Evolutionary conservation across 257 asterid species (phyloP), one percentile per base, ranked within the genome.

Genomic region (Lavandula angustifolia): DNA sequence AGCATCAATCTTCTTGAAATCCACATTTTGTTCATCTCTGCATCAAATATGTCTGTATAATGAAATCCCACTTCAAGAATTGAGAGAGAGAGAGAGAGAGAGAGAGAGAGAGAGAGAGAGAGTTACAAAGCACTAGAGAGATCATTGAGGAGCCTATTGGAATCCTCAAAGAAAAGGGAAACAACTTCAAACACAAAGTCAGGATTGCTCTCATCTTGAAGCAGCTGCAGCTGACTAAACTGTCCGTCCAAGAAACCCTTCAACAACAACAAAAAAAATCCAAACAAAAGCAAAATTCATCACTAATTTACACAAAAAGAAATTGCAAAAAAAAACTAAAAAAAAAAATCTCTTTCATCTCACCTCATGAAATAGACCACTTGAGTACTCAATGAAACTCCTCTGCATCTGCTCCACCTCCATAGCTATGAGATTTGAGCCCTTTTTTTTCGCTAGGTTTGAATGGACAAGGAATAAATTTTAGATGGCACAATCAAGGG

Each of bases 141-240:
- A 72, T 86, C 91, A 84, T 86, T 79, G 73, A 89, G 81, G 67
- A 89, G 86, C 55, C 84, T 86, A 48, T 87, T 85, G 53, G 95
- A 81, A 78, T 86, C 96, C 70, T 84, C 84, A 78, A 87, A 89
- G 82, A 86, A 89, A 9, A 89, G 95, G 37, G 94, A 72, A 17
- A 84, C 87, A 14, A 89, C 95, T 76, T 89, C 95, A 60, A 75
- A 48, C 14, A 89, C 96, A 68, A 89, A 89, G 6, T 78, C 85
- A 38, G 95, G 96, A 67, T 83, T 89, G 75, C 76, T 84, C 75
- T 87, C 96, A 81, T 89, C 96, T 80, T 86, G 94, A 66, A 89
- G 87, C 66, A 75, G 71, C 69, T 87, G 88, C 78, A 89, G 85
- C 84, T 89, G 95, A 68, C 72, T 61, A 66, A 84, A 89, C 68